Conservation (phyloP, 1,284 basidiomycete species). For the Papiliotrema nemorosa region DNA sequence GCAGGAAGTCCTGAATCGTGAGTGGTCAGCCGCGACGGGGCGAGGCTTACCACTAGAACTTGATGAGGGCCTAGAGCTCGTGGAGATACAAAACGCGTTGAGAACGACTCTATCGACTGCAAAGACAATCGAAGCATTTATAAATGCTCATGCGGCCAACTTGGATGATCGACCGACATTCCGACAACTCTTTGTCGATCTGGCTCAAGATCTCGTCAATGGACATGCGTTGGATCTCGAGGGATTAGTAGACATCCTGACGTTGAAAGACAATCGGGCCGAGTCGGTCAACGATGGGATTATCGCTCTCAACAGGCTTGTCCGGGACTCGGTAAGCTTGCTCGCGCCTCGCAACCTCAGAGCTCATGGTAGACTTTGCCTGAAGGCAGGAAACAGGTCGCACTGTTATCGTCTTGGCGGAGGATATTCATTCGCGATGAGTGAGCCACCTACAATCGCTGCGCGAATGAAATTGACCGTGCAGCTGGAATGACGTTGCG, state of each 20-base stretch:
- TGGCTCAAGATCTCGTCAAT: constrained; percentile 35
- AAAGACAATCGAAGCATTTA: constrained; percentile 11
- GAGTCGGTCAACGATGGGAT: constrained; percentile 48
- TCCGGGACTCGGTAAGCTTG: constrained; percentile 45
- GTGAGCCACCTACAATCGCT: constrained; percentile 52
- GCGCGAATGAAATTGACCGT: too few relatives aligned
- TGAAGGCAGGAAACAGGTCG: constrained; percentile 62
- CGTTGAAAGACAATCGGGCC: constrained; percentile 51
- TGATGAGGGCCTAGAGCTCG: constrained; percentile 55
- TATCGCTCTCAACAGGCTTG: constrained; percentile 51
- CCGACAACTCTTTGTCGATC: constrained; percentile 20
- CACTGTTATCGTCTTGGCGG: constrained; percentile 75
- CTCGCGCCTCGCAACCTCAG: not conserved
- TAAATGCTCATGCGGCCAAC: constrained; percentile 10
- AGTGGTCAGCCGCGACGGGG: not conserved
- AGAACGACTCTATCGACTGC: constrained; percentile 22
- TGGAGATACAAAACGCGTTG: constrained; percentile 55
- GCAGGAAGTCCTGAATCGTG: constrained; percentile 17
- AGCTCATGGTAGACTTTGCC: constrained; percentile 58
- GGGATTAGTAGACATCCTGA: constrained; percentile 55
- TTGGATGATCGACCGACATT: constrained; percentile 29
- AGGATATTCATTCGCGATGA: constrained; percentile 83
- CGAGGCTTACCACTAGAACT: constrained; percentile 31
- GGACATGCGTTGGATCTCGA: constrained; percentile 50
- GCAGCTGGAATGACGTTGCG: constrained; percentile 36